A percentile compares a stretch with the other conserved stretches of the same genome.
phyloP scores from a whole-genome alignment of 2,329 filamentous ascomycete genomes.

The Colletotrichum spaethianum region DNA sequence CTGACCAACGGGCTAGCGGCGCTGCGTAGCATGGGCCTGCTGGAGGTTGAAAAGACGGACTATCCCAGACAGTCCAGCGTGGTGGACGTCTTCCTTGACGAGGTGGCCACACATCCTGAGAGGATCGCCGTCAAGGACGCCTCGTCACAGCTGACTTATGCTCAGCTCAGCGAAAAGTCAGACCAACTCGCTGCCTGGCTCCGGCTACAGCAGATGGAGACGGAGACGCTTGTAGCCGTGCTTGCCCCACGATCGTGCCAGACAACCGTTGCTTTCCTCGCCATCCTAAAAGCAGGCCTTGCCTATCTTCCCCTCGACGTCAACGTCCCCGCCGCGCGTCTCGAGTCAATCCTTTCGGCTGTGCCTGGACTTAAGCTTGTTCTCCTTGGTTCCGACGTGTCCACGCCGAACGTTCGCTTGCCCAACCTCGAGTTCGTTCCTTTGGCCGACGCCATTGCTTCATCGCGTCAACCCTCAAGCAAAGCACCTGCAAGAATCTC shows the following conservation, averaged over 20 bases:
- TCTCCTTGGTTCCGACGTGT: constrained; percentile 32
- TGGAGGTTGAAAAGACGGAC: constrained; percentile 35
- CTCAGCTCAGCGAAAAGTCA: constrained; percentile 42
- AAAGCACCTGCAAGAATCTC: not conserved
- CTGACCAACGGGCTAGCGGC: constrained; percentile 5
- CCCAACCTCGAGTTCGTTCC: constrained; percentile 33
- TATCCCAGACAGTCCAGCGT: constrained; percentile 44
- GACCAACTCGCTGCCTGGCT: constrained; percentile 36
- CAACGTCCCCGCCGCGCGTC: constrained; percentile 40
- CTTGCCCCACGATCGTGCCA: constrained; percentile 45
- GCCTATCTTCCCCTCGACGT: constrained; percentile 47
- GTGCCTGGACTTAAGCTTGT: constrained; percentile 24
- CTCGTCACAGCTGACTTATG: constrained; percentile 41
- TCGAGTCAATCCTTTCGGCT: constrained; percentile 42
- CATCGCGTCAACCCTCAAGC: not conserved
- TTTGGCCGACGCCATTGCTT: constrained; percentile 23
- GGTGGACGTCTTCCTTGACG: constrained; percentile 45
- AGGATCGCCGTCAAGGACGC: constrained; percentile 44
- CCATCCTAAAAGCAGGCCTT: constrained; percentile 46
- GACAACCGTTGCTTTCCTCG: constrained; percentile 44
- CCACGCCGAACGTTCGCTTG: constrained; percentile 11
- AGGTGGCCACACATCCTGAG: constrained; percentile 40
- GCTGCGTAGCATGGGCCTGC: constrained; percentile 42
- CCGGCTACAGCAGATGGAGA: not conserved
- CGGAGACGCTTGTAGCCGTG: constrained; percentile 43